Evolutionary conservation across 768 basidiomycete species (phyloP).

Genomic region (Xanthoconium stramineum): DNA sequence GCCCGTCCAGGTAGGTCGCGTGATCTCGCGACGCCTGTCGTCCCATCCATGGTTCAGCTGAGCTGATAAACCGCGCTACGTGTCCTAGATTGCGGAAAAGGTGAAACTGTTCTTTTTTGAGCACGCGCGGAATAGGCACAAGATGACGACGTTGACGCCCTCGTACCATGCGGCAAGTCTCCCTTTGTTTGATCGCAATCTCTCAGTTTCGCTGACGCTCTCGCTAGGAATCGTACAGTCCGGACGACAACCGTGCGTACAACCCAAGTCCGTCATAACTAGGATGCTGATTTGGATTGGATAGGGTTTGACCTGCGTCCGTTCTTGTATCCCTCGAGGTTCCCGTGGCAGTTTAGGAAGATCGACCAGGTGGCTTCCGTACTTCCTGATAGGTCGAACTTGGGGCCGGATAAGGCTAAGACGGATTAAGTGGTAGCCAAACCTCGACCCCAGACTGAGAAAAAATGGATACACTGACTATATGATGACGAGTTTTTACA

Average conservation of each 20-base stretch:
- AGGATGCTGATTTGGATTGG: slow-evolving; percentile 1
- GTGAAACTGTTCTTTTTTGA: slow-evolving; percentile 98
- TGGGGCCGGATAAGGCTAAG: slow-evolving; percentile 42
- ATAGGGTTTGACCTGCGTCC: slow-evolving; percentile 93
- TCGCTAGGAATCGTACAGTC: slow-evolving; percentile 86
- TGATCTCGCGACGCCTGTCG: too few species aligned
- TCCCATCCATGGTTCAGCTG: not conserved
- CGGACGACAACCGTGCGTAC: slow-evolving; percentile 87
- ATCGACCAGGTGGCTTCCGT: slow-evolving; percentile 83
- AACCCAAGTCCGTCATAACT: not conserved
- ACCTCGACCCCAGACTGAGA: not conserved
- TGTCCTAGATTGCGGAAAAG: slow-evolving; percentile 78
- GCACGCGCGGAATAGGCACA: slow-evolving; percentile 94
- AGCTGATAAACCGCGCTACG: slow-evolving; percentile 35
- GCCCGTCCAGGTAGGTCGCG: slow-evolving; percentile 64
- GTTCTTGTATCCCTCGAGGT: slow-evolving; percentile 92
- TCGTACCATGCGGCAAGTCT: slow-evolving; percentile 87
- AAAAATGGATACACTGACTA: too few species aligned
- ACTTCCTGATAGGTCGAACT: slow-evolving; percentile 66
- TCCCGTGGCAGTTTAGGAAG: slow-evolving; percentile 96
- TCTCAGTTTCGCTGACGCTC: not conserved
- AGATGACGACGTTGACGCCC: slow-evolving; percentile 97
- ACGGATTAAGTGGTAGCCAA: slow-evolving; percentile 35
- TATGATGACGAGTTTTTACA: too few species aligned
- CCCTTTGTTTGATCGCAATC: too few species aligned